Base-by-base conservation (phyloP, 2,329 filamentous ascomycete genomes). In the Cadophora sp. region DNA sequence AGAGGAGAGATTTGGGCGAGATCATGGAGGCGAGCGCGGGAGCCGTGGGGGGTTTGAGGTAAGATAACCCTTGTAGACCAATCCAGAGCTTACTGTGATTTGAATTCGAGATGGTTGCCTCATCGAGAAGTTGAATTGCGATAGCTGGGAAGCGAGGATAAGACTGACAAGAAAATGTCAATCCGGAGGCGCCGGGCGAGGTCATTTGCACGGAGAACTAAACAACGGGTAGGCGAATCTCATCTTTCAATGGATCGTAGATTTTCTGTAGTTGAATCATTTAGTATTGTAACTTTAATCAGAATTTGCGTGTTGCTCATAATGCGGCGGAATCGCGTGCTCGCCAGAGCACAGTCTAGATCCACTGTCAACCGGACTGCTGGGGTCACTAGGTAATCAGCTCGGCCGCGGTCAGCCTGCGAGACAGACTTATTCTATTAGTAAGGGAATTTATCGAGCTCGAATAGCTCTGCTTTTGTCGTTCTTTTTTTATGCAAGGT, bases 311-410 rank as follows among this genome's bases (percentile, higher is more conserved):
- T 8, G 3, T 14, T 43, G 56, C 31, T 59, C 34, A 59, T 59
- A 59, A 43, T 43, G 56, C n/a, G 56, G 56, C 56, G 56, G 31
- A 59, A 59, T 59, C 22, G 34, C 56, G 56, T 59, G 56, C 56
- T 59, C n/a, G 56, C 34, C 16, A 26, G 55, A 24, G 14, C 29
- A 6, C 29, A 24, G 31, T 22, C n/a, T 14, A 48, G 19, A 48
- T 48, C 9, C 19, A 22, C 7, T 4, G 43, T 22, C 4, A 9
- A 3, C 40, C 16, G 40, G 40, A 11, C 5, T 43, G 16, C 40
- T 43, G 40, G 40, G 40, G 40, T 16, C 2, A 43, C 40, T 14
- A 43, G 16, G 40, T 43, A 43, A 19, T 43, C 40, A 43, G 40
- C 7, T 43, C 40, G 12, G 40, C 40, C 40, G 2, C 6, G 12